Base-by-base conservation (phyloP, 2,329 filamentous ascomycete genomes). In the Venturia aucupariae region DNA sequence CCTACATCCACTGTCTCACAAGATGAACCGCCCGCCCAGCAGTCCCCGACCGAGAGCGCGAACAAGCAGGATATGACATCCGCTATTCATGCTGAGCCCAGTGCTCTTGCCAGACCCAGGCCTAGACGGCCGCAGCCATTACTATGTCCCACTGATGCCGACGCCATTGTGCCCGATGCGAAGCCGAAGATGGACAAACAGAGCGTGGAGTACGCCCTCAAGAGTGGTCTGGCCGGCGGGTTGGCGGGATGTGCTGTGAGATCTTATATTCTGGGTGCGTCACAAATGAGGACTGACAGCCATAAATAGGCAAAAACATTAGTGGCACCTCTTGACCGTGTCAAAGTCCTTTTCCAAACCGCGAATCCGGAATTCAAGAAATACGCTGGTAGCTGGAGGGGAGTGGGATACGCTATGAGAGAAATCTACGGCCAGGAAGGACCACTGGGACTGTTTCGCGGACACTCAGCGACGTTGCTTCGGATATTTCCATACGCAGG, bases 301-400 rank as follows among this genome's bases (percentile, higher is more conserved):
- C 41, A 24, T 61, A 6, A 65, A 62, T 70, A 96, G 92, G 94
- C 90, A 67, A 99, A 99, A 81, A 97, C 93, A 0, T 81, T 96
- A 7, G 95, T 99, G 44, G 94, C 92, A 30, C 94, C 94, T 30
- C 89, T 99, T 68, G 94, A 99, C 77, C 88, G 94, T 69, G 94
- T 99, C 72, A 99, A 99, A 78, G 99, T 99, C 72, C 88, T 99
- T 65, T 97, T 99, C 78, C 94, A 99, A 75, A 89, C 94, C 62
- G 91, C 89, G 72, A 97, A 94, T 72, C 94, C 94, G 3, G 88
- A 94, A 69, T 99, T 96, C 74, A 84, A 89, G 63, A 96, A 96
- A 77, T 99, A 97, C 74, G 86, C 90, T 1, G 90, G 92, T 48
- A 92, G 89, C 51, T 97, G 92, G 89, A 84, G 85, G 64, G 94